Evolutionary conservation across 495 filamentous ascomycete species (phyloP).

Genomic region (Penicillium fimorum): DNA sequence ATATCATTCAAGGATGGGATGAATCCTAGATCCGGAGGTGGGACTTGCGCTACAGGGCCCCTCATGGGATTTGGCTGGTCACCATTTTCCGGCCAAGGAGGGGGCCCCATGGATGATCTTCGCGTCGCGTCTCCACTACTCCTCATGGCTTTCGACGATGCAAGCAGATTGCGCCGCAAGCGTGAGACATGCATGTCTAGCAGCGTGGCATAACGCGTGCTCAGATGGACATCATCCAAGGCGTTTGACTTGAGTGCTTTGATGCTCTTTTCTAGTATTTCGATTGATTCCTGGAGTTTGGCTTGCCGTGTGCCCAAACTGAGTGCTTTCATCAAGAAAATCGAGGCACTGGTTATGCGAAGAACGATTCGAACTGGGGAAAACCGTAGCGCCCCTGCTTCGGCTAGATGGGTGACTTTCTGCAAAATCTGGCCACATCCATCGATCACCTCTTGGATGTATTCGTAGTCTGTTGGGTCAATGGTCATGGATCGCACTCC

Average conservation of each 20-base stretch:
- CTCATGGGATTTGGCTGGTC: slow-evolving; percentile 24
- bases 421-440: slow-evolving; percentile 52
- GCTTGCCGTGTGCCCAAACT: slow-evolving; percentile 50
- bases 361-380: slow-evolving; percentile 54
- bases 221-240: slow-evolving; percentile 53
- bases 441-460: slow-evolving; percentile 56
- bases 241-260: slow-evolving; percentile 49
- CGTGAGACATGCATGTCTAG: slow-evolving; percentile 51
- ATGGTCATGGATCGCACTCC: slow-evolving; percentile 46
- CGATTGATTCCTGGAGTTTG: slow-evolving; percentile 48
- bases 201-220: slow-evolving; percentile 50
- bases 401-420: slow-evolving; percentile 44
- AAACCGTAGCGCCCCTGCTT: slow-evolving; percentile 44
- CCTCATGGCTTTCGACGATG: slow-evolving; percentile 34
- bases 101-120: slow-evolving; percentile 35
- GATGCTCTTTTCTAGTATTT: slow-evolving; percentile 49
- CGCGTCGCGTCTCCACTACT: slow-evolving; percentile 25
- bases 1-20: slow-evolving; percentile 39
- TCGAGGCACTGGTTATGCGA: slow-evolving; percentile 51
- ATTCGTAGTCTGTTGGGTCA: slow-evolving; percentile 53
- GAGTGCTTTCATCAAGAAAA: slow-evolving; percentile 54
- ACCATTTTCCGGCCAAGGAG: slow-evolving; percentile 27
- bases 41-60: slow-evolving; percentile 27
- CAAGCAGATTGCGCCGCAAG: slow-evolving; percentile 41
- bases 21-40: slow-evolving; percentile 34